Evolutionary conservation across 306 rosid genomes (phyloP).

Genomic region (Cyamopsis tetragonoloba): DNA sequence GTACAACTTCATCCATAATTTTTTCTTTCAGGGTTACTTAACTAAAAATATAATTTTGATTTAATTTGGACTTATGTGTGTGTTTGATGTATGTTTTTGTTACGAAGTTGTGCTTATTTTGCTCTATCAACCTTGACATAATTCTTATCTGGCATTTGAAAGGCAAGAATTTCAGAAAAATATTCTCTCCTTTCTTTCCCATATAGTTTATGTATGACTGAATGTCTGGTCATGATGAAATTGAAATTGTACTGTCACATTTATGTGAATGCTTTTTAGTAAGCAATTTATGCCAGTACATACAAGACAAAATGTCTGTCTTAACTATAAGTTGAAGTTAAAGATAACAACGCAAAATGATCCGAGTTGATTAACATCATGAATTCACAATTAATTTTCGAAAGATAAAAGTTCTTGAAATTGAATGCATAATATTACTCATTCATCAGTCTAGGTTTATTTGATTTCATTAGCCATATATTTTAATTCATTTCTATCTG

Average conservation of each 20-base stretch:
- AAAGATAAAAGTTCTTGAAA: neutral
- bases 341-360: neutral
- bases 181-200: neutral
- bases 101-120: neutral
- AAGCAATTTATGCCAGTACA: neutral
- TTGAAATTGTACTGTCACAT: neutral
- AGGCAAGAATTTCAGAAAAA: neutral
- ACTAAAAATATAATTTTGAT: no score
- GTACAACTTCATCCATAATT: slow-evolving; percentile 26
- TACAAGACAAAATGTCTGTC: neutral
- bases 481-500: neutral
- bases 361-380: neutral
- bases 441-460: neutral
- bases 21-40: no score
- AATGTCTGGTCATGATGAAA: neutral
- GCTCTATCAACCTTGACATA: neutral
- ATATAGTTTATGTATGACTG: neutral
- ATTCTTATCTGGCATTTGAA: neutral
- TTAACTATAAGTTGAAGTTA: slow-evolving; percentile 3
- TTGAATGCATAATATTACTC: neutral
- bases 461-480: neutral
- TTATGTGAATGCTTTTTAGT: neutral
- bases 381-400: no score
- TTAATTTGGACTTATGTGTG: neutral
- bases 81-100: neutral